Base-by-base conservation (phyloP, 495 filamentous ascomycete genomes). In the Penicillium fimorum region DNA sequence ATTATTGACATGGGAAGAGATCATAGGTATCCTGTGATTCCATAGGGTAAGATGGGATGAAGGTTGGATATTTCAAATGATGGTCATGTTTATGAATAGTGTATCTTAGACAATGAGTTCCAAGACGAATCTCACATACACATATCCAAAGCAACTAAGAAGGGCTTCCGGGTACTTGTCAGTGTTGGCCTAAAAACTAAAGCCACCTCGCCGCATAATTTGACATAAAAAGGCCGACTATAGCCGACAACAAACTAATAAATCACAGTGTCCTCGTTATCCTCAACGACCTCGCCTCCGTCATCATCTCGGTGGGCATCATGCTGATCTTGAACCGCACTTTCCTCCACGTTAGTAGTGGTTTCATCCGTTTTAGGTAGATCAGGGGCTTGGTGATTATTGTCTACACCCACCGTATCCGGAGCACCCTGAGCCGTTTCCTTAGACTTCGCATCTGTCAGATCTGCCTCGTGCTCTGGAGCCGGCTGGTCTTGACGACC, bases 221-320 rank as follows among this genome's bases (percentile, higher is more conserved):
- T 47, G 45, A 33, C 45, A 32, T 47, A 15, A 47, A 32, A 47
- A 20, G 15, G 27, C 13, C n/a, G 45, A 32, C 27, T 12, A 24
- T 1, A 20, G n/a, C 15, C 29, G 29, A 45, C 50, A n/a, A 33
- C 10, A 37, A 44, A 7, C 82, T 82, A 94, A 74, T 94, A 93
- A 56, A 94, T 91, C 52, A 94, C 90, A 53, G 84, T 90, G 62
- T 93, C 90, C 76, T 94, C 90, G 46, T 88, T 85, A 63, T 86
- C 86, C 66, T 91, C 87, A 65, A 90, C 76, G 47, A 87, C 73
- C 64, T 91, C 88, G 47, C 85, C 89, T 47, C 77, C 79, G 66
- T 87, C 83, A 65, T 87, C 87, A 50, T 86, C 68, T 46, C 69
- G 70, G 57, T 73, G 66, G 32, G 60, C 55, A 46, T 69, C 65